Evolutionary conservation across 257 asterid species (phyloP), one percentile per base, ranked within the genome.

Genomic region (Thymus quinquecostatus): DNA sequence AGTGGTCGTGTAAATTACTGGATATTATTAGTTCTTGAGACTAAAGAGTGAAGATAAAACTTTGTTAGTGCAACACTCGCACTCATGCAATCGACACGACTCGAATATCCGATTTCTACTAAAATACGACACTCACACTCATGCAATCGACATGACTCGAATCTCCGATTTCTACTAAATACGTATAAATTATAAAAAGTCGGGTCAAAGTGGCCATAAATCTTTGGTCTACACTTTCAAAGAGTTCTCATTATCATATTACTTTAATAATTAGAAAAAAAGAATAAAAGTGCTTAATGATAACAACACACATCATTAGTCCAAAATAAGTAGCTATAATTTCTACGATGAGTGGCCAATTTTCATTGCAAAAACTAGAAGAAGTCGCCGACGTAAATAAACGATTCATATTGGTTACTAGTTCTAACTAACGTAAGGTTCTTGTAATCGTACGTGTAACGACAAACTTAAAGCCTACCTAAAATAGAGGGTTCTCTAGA

Each of bases 121-220:
- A 21, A 21, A 21, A 21, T 21, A 21, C 21, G 21, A 21, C 21
- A 21, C 21, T 21, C 21, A 0, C 21, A 21, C 21, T 21, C 21
- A 21, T 21, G 21, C 21, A 21, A 21, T 0, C 21, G 21, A 21
- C 21, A 21, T 21, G 21, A 21, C 21, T 21, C 21, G 21, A 21
- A 21, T 21, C 21, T 21, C 21, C 21, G 21, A 21, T 21, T 21
- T 21, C 21, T 21, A 21, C 21, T 21, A 21, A 21, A 21, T 21
- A 21, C 21, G 21, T 21, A 21, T 21, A 21, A 21, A 21, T 21
- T 21, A 21, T 21, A 21, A 21, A 62, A 53, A 45, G 75, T 44
- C 54, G 0, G 27, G 71, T 69, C 73, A 69, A 75, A 69, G 53
- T 60, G 62, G 66, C 67, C 65, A 68, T 32, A 60, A 60, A 60